Evolutionary conservation across 192 early-diverging fungal species (phyloP), one percentile per base, ranked within the genome.

Genomic region (Coemansia sp.): DNA sequence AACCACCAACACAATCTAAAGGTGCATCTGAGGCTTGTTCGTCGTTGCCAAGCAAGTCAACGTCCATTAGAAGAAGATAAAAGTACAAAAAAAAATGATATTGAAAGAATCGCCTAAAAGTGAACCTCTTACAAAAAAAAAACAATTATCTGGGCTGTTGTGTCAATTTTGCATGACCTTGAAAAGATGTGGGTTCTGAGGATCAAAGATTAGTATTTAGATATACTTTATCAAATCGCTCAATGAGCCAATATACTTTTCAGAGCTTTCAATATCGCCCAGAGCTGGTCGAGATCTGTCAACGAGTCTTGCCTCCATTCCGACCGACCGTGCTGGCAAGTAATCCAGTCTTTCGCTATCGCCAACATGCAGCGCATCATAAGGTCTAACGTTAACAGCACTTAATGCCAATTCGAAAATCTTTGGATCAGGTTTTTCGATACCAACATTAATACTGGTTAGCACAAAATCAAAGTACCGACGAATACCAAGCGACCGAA

Each of bases 381-480:
- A 78, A 0, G 85, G 67, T 22, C 58, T 72, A 34, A 87, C 55
- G 20, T 41, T 46, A 22, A 76, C 69, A 2, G 83, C 72, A 15
- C 60, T 29, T 38, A 90, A 58, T 0, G 90, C 88, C 65, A 80
- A 70, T 27, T 86, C 79, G 74, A 89, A 91, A 2, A 90, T 87
- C 31, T 62, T 52, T 18, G 43, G 49, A 36, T 78, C 69, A 0
- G 90, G 90, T 61, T 91, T 91, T 66, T 91, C 88, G 33, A 82
- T 49, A 5, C 87, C 88, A 2, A 77, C 81, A 13, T 63, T 65
- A 24, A 80, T 70, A 62, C 90, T 91, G 15, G 78, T 74, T 20
- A 89, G 38, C 1, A 89, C 76, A 75, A 91, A 90, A 53, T 91
- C 85, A 79, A 90, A 88, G 58, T 86, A 88, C 20, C 70, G 36